Conservation (phyloP, 805 yeast genomes). For the Saccharomycopsis selenospora region DNA sequence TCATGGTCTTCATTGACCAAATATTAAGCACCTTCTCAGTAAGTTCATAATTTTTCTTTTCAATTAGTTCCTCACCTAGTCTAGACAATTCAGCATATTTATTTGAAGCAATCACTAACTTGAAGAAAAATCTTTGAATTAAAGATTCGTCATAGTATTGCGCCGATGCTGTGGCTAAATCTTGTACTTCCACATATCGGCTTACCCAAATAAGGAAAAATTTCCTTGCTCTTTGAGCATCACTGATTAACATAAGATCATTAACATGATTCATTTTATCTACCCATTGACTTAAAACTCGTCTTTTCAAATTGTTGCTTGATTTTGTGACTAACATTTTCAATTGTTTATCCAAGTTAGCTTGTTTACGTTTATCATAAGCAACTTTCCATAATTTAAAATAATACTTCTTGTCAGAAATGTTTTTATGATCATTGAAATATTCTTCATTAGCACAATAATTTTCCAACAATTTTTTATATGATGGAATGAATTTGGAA, state of each 20-base stretch:
- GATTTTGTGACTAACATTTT: not conserved
- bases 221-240: conserved; percentile 1
- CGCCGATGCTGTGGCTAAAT: conserved; percentile 1
- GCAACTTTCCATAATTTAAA: not conserved
- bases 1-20: conserved; percentile 15
- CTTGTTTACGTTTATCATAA: not conserved
- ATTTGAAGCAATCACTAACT: conserved; percentile 11
- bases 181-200: conserved; percentile 7
- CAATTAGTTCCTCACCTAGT: conserved; percentile 1
- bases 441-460: not conserved
- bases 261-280: not conserved
- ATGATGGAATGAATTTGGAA: not conserved
- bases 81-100: conserved; percentile 10
- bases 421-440: not conserved
- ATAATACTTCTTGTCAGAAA: not conserved
- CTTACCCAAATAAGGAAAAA: conserved; percentile 3
- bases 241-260: not conserved
- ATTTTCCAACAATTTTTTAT: not conserved
- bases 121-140: conserved; percentile 3
- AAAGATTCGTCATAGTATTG: conserved; percentile 1
- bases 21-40: not conserved
- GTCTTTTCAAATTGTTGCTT: not conserved
- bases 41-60: conserved; percentile 6
- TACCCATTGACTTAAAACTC: conserved; percentile 6
- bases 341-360: conserved; percentile 4